phyloP scores from a whole-genome alignment of 2,329 filamentous ascomycete species.

The Arthrobotrys pseudoclavata region DNA sequence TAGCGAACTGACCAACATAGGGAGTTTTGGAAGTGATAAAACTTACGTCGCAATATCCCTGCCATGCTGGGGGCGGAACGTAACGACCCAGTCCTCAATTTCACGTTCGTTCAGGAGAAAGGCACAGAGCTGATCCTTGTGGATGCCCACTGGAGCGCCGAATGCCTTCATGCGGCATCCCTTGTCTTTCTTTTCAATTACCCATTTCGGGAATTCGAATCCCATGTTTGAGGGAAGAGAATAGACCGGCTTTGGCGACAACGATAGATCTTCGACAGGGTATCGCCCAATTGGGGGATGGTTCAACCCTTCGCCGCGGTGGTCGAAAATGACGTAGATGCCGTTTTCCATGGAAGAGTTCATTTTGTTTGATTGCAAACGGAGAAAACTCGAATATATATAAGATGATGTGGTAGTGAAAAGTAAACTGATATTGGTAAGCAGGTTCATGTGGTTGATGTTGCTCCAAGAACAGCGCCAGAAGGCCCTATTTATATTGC shows the following conservation, averaged over 20 bases:
- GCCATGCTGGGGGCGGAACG: conserved; percentile 2
- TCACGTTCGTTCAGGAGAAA: background rate
- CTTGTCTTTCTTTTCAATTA: conserved; percentile 10
- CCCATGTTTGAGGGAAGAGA: background rate
- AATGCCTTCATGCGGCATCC: conserved; percentile 15
- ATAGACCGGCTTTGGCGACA: conserved; percentile 4
- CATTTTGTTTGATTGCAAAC: conserved; percentile 1
- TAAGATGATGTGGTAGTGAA: conserved; percentile 2
- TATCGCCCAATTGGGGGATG: conserved; percentile 12
- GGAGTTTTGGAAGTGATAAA: background rate
- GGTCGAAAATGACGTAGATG: conserved; percentile 7
- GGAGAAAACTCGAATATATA: background rate
- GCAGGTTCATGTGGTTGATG: background rate
- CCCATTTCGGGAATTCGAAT: conserved; percentile 12
- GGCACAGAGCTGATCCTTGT: conserved; percentile 5
- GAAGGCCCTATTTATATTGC: background rate
- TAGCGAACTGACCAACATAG: background rate
- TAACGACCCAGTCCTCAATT: conserved; percentile 16
- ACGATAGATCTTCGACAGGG: conserved; percentile 3
- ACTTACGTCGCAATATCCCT: conserved; percentile 16
- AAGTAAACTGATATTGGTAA: background rate
- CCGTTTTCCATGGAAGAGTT: conserved; percentile 9
- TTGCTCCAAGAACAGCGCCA: background rate
- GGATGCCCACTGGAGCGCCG: conserved; percentile 2
- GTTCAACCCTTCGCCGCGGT: conserved; percentile 2